phyloP scores from a whole-genome alignment of 164 flowering plant genomes.

The Magnolia changhungtana region DNA sequence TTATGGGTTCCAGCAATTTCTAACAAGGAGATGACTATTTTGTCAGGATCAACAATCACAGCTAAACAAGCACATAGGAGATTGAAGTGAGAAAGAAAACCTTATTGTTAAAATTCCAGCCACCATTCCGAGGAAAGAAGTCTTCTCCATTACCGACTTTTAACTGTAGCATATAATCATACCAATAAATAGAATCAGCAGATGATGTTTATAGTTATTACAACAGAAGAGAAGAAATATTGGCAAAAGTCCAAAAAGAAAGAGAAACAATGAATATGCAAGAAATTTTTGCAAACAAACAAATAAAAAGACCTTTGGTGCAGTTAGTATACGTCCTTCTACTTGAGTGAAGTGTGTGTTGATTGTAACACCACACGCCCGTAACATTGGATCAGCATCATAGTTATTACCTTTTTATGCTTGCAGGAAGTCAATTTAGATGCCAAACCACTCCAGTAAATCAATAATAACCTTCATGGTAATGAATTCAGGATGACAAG shows the following conservation, averaged over 20 bases:
- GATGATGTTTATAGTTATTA: too few species aligned
- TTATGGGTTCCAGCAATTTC: conserved; percentile 64
- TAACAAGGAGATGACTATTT: conserved; percentile 17
- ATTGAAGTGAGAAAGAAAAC: background rate
- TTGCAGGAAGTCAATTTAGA: conserved; percentile 23
- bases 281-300: background rate
- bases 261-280: background rate
- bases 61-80: background rate
- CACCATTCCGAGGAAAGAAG: conserved; percentile 63
- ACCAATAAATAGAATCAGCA: background rate
- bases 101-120: conserved; percentile 90
- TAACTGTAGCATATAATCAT: conserved; percentile 38
- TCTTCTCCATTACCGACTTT: conserved; percentile 77
- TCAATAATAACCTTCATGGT: too few species aligned
- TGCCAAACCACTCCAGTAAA: background rate
- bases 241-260: background rate
- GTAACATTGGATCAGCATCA: conserved; percentile 65
- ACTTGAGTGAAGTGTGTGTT: conserved; percentile 53
- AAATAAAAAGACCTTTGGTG: conserved; percentile 62
- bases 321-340: conserved; percentile 73
- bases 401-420: conserved; percentile 51
- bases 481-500: too few species aligned
- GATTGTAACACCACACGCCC: conserved; percentile 58
- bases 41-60: background rate
- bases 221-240: too few species aligned